Evolutionary conservation across 768 basidiomycete species (phyloP), one percentile per base, ranked within the genome.

Genomic region (Dendrothele bispora): DNA sequence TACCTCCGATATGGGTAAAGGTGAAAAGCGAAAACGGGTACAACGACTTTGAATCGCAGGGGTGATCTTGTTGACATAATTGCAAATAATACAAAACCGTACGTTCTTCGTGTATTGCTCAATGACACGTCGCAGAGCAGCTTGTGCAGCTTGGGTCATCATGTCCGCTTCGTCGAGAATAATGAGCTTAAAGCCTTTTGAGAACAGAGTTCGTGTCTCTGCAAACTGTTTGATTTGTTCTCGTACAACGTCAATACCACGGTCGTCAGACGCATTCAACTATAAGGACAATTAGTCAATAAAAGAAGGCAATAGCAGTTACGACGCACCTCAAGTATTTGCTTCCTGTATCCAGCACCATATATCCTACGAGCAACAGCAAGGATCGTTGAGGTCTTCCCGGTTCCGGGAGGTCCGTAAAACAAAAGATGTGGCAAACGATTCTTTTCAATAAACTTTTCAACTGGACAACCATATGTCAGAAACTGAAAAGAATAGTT

Each of bases 111-210:
- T 99, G 67, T 97, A 98, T 55, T 97, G 95, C 67, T 99, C 97
- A 55, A 99, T 98, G 28, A 98, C 88, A 58, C 97, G 88, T 24
- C 97, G 88, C 25, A 99, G 80, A 21, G 97, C 97, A 3, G 95
- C 91, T 62, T 99, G 97, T 1, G 97, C 97, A 47, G 91, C 88
- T 53, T 93, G 87, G 0, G 97, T 99, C 97, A 99, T 99, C 95
- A 97, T 97, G 74, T 99, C 97, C n/a, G 97, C 97, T 67, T 99
- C 97, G 57, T 99, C 97, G 27, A 99, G 82, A 52, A 99, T 85
- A 66, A 99, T 95, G 63, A 99, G 85, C 61, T 98, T 99, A 80
- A 86, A 98, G 15, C 92, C 92, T 59, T 94, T 94, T 11, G 92
- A 83, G 61, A 84, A 88, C 5, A 98, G 69, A 8, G 93, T 97